These are phyloP conservation scores for Phyllosticta capitalensis DNA, from an alignment of 2,329 filamentous ascomycete genomes.

Conservation along the genomic window DNA sequence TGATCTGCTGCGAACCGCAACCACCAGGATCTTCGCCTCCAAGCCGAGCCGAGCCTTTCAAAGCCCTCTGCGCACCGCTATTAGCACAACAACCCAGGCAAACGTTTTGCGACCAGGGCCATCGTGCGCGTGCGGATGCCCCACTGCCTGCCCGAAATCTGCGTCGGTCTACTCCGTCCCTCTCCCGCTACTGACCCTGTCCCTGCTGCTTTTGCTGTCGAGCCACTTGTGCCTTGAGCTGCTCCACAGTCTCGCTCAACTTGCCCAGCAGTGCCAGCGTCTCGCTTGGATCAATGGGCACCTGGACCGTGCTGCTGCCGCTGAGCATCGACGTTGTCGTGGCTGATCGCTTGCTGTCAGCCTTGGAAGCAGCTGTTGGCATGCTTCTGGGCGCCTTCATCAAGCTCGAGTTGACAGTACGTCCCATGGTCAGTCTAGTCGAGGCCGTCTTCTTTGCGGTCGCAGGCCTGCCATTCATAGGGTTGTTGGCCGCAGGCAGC, in stretches of 20 bases:
- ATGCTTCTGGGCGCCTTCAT: conserved; percentile 5
- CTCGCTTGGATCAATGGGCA: conserved; percentile 1
- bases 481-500: background rate
- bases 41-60: conserved; percentile 3
- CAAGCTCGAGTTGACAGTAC: conserved; percentile 4
- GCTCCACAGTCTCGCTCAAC: conserved; percentile 6
- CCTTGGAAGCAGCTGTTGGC: background rate
- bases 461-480: conserved; percentile 4
- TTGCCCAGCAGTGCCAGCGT: conserved; percentile 6
- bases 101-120: no score
- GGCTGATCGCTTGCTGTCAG: background rate
- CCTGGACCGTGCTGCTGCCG: background rate
- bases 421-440: background rate
- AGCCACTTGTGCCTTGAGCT: conserved; percentile 9
- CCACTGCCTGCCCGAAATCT: background rate
- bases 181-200: background rate
- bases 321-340: background rate
- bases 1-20: conserved; percentile 2
- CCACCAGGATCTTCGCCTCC: conserved; percentile 8
- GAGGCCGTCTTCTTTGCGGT: background rate
- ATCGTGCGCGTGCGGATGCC: background rate
- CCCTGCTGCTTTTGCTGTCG: conserved; percentile 7
- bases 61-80: conserved; percentile 11
- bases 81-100: conserved; percentile 1
- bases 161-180: background rate